Conservation (phyloP, 2,329 filamentous ascomycete genomes). For the Phyllosticta ampelicida region DNA sequence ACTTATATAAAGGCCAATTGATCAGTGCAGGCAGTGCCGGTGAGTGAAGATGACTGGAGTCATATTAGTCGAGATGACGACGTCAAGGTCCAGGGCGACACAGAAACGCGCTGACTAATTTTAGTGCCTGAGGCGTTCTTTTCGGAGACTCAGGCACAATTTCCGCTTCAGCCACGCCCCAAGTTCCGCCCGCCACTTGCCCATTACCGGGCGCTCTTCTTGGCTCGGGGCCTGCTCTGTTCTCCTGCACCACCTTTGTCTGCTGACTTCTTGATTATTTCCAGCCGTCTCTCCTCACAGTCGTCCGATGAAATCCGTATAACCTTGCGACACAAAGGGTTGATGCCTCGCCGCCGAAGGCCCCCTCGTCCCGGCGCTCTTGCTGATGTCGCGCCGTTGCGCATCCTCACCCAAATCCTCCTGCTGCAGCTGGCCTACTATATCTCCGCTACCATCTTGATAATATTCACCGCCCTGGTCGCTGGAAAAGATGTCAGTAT, state of each 20-base stretch:
- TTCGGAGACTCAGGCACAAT: neutral
- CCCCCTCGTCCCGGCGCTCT: slow-evolving; percentile 55
- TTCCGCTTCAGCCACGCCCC: neutral
- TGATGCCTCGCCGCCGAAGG: slow-evolving; percentile 48
- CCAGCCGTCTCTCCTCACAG: neutral
- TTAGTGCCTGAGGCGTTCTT: neutral
- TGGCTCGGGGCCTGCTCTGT: neutral
- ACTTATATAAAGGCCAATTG: too few relatives aligned
- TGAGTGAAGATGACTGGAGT: too few relatives aligned
- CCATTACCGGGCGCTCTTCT: neutral
- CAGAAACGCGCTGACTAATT: neutral
- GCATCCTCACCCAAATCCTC: slow-evolving; percentile 56
- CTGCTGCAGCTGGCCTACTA: slow-evolving; percentile 57
- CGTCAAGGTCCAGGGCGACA: neutral
- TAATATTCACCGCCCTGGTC: slow-evolving; percentile 57
- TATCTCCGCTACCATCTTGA: slow-evolving; percentile 48
- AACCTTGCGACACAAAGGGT: slow-evolving; percentile 9
- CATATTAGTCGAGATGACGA: neutral
- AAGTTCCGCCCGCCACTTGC: neutral
- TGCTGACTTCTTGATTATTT: neutral
- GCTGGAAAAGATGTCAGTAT: slow-evolving; percentile 49
- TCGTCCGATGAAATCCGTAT: slow-evolving; percentile 5
- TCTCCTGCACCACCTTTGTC: neutral
- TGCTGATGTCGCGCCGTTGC: slow-evolving; percentile 54
- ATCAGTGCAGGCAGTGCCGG: too few relatives aligned